Conservation (phyloP, 1,139 yeast genomes). For the Zygoascus meyerae region DNA sequence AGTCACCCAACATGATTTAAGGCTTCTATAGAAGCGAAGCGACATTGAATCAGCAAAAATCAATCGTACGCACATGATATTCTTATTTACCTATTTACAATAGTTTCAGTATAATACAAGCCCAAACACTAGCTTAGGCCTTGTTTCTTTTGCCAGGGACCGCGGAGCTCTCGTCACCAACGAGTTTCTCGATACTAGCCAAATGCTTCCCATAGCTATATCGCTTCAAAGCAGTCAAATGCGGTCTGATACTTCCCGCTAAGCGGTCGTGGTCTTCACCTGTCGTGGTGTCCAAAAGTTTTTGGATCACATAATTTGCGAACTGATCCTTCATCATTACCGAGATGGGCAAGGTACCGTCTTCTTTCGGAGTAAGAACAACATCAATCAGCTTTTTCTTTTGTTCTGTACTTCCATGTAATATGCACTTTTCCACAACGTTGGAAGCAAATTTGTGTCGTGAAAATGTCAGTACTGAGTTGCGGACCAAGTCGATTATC, state of each 20-base stretch:
- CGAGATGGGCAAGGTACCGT: conserved; percentile 32
- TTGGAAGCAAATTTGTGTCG: conserved; percentile 97
- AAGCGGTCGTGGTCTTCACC: conserved; percentile 48
- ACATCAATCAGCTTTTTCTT: conserved; percentile 56
- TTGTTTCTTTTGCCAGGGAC: no score
- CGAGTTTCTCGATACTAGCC: conserved; percentile 75
- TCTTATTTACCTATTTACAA: conserved; percentile 8
- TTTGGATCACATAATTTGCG: conserved; percentile 95
- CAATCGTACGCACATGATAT: background rate
- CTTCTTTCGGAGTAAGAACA: conserved; percentile 50
- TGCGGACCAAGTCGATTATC: conserved; percentile 46
- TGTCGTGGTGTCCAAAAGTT: conserved; percentile 75
- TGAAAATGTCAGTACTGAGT: conserved; percentile 71
- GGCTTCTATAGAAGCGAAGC: background rate
- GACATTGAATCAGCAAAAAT: no score
- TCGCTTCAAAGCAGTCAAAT: conserved; percentile 37
- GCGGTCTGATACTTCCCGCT: conserved; percentile 37
- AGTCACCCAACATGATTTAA: background rate
- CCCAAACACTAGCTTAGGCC: background rate
- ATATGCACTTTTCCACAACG: conserved; percentile 91
- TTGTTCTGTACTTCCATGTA: conserved; percentile 61
- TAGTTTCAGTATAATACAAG: background rate
- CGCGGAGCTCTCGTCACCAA: conserved; percentile 14
- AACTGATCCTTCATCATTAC: conserved; percentile 96
- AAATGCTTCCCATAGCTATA: conserved; percentile 67